Evolutionary conservation across 306 rosid species (phyloP).

Genomic region (Acacia confusa): DNA sequence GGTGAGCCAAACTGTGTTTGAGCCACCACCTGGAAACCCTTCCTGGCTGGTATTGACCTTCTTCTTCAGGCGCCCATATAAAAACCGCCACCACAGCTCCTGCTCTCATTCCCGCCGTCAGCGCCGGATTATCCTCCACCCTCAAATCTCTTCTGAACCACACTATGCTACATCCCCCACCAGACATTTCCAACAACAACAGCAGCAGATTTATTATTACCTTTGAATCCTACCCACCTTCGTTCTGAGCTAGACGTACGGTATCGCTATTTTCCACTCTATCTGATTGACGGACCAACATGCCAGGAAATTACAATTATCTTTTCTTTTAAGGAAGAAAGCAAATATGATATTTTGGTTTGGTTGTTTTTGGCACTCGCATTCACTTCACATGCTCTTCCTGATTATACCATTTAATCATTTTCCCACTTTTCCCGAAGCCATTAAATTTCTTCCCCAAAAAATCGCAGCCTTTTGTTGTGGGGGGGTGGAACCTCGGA

Average conservation of each 20-base stretch:
- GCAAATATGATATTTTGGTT: conserved; percentile 28
- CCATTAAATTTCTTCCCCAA: conserved; percentile 16
- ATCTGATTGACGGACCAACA: conserved; percentile 16
- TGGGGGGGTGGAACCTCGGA: too few species aligned
- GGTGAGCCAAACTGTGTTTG: conserved; percentile 81
- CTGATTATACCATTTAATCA: conserved; percentile 8
- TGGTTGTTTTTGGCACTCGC: conserved; percentile 29
- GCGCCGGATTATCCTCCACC: conserved; percentile 91
- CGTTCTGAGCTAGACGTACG: conserved; percentile 33
- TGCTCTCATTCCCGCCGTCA: conserved; percentile 87
- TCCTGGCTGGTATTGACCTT: conserved; percentile 86
- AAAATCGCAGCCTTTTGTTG: conserved; percentile 18
- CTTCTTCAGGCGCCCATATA: conserved; percentile 98
- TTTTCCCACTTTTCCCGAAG: conserved; percentile 25
- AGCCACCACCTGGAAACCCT: conserved; percentile 99
- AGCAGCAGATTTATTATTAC: conserved; percentile 3
- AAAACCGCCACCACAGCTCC: conserved; percentile 88
- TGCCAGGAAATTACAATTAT: conserved; percentile 17
- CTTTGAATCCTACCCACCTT: conserved; percentile 18
- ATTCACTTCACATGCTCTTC: conserved; percentile 2
- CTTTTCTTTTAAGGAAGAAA: conserved; percentile 40
- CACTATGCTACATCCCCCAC: conserved; percentile 94
- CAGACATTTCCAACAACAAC: conserved; percentile 56
- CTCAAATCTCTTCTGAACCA: conserved; percentile 99
- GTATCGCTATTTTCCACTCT: conserved; percentile 29